Conservation (phyloP, 192 early-diverging fungal genomes). For the Bifiguratus adelaidae region DNA sequence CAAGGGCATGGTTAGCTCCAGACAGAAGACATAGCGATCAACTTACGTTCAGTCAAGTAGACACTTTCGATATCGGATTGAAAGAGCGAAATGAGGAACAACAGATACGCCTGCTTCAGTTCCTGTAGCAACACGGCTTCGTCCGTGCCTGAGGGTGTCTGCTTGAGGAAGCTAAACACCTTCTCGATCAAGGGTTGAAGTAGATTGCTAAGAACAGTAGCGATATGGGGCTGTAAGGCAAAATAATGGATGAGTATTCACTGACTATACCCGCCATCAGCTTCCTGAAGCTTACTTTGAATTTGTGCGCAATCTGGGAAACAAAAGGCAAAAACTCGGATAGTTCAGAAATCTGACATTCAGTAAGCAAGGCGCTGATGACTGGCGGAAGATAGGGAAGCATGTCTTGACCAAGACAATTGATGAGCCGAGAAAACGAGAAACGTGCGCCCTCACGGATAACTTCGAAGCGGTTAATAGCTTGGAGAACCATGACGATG, state of each 20-base stretch:
- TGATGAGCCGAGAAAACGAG: slow-evolving; percentile 81
- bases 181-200: slow-evolving; percentile 70
- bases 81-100: slow-evolving; percentile 70
- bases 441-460: slow-evolving; percentile 62
- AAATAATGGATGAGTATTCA: neutral
- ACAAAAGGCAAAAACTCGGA: slow-evolving; percentile 82
- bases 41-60: slow-evolving; percentile 59
- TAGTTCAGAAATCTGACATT: slow-evolving; percentile 67
- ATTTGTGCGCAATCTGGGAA: slow-evolving; percentile 78
- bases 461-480: slow-evolving; percentile 43
- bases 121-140: slow-evolving; percentile 67
- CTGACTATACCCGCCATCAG: slow-evolving; percentile 9
- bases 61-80: slow-evolving; percentile 69
- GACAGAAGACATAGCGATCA: neutral
- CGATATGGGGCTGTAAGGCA: slow-evolving; percentile 37
- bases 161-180: slow-evolving; percentile 78
- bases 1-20: too few species aligned
- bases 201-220: slow-evolving; percentile 61
- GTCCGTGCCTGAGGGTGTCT: slow-evolving; percentile 78
- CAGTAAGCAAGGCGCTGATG: slow-evolving; percentile 65
- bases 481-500: slow-evolving; percentile 59
- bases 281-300: slow-evolving; percentile 51
- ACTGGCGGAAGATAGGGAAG: slow-evolving; percentile 71
- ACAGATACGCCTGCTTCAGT: slow-evolving; percentile 74
- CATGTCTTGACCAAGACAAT: slow-evolving; percentile 72